These are phyloP conservation scores for Hypoxylon sp. DNA, from an alignment of 2,329 filamentous ascomycete genomes.

Conservation along the genomic window DNA sequence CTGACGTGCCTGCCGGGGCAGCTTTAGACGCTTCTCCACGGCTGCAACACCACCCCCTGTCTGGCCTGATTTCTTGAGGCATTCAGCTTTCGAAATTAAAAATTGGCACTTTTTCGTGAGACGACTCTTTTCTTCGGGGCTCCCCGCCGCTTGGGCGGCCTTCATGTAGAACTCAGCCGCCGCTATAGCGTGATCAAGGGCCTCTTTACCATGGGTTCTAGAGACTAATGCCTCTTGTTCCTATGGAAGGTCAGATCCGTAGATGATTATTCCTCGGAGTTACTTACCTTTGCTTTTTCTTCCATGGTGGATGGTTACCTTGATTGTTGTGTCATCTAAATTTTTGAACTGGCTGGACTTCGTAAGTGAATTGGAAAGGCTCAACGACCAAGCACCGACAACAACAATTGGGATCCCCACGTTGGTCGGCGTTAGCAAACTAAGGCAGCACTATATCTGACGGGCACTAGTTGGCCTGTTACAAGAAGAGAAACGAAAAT, in stretches of 20 bases:
- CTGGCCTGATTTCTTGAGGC: slow-evolving; percentile 71
- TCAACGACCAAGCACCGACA: background rate
- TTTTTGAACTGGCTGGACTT: background rate
- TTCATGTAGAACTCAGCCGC: slow-evolving; percentile 87
- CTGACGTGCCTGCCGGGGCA: slow-evolving; percentile 67
- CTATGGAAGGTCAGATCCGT: slow-evolving; percentile 55
- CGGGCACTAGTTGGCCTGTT: background rate
- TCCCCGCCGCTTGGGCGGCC: slow-evolving; percentile 74
- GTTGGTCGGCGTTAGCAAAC: slow-evolving; percentile 21
- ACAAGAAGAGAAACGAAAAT: slow-evolving; percentile 4
- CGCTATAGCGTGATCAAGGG: slow-evolving; percentile 80
- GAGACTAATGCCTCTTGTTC: slow-evolving; percentile 63
- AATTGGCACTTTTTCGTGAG: slow-evolving; percentile 78
- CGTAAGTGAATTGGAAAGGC: background rate
- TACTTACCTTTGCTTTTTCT: slow-evolving; percentile 61
- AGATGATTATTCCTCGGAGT: background rate
- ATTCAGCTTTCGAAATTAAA: slow-evolving; percentile 80
- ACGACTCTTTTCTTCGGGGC: slow-evolving; percentile 73
- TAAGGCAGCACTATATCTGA: slow-evolving; percentile 26
- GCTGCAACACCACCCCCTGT: slow-evolving; percentile 42
- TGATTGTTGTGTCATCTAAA: slow-evolving; percentile 8
- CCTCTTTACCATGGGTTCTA: slow-evolving; percentile 71
- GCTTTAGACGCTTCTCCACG: slow-evolving; percentile 50
- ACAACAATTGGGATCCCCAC: slow-evolving; percentile 10
- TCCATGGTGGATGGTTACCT: slow-evolving; percentile 56